A percentile compares a stretch with the other conserved stretches of the same genome.
phyloP scores from a whole-genome alignment of 2,329 filamentous ascomycete species.

The Talaromyces islandicus region DNA sequence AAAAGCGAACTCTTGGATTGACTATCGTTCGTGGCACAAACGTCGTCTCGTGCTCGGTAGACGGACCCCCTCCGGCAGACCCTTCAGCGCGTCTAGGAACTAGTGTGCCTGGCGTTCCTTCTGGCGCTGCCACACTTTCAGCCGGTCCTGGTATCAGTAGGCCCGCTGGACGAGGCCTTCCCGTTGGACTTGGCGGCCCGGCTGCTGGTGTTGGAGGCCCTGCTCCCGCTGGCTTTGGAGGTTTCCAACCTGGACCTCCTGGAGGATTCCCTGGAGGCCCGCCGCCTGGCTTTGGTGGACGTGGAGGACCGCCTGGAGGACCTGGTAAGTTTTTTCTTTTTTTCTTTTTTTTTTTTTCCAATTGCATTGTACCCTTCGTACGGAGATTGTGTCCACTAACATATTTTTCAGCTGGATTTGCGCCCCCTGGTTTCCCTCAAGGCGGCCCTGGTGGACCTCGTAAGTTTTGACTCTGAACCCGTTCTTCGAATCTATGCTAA shows the following conservation, averaged over 20 bases:
- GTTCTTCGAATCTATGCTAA: constrained; percentile 9
- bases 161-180: constrained; percentile 79
- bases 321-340: constrained; percentile 40
- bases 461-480: constrained; percentile 27
- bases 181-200: constrained; percentile 80
- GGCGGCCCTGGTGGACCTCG: constrained; percentile 35
- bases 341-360: constrained; percentile 15
- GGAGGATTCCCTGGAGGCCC: constrained; percentile 49
- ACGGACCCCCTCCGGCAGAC: constrained; percentile 91
- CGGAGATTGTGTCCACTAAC: constrained; percentile 8
- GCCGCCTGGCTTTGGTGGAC: constrained; percentile 45
- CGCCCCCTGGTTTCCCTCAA: constrained; percentile 42
- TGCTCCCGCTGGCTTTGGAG: constrained; percentile 55
- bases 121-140: constrained; percentile 60
- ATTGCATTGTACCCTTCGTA: constrained; percentile 4
- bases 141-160: constrained; percentile 85
- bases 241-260: constrained; percentile 37
- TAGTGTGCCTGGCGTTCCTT: constrained; percentile 54
- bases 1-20: constrained; percentile 94
- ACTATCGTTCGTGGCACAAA: constrained; percentile 92
- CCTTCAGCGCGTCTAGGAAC: constrained; percentile 83
- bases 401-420: constrained; percentile 37
- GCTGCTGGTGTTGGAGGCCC: constrained; percentile 80
- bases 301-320: constrained; percentile 46
- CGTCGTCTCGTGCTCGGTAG: constrained; percentile 90